Evolutionary conservation across 345 rosid species (phyloP), one percentile per base, ranked within the genome.

Genomic region (Aquilaria yunnanensis): DNA sequence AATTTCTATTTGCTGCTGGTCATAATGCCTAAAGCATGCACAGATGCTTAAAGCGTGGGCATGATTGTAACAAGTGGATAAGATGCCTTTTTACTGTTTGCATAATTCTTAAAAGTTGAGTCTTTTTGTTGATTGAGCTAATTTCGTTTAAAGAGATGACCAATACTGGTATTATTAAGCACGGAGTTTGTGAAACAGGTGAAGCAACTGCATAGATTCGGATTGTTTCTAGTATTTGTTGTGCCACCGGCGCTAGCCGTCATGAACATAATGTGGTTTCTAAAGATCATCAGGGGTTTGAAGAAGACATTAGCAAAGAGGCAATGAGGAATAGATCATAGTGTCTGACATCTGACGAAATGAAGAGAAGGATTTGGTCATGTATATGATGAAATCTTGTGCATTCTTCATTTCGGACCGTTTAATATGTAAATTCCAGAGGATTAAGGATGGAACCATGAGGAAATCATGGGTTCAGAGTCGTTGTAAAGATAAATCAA

Each of bases 261-360:
- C 30, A 77, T 83, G 85, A 83, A 83, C 78, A 61, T 79, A 60
- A 68, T 78, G 67, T 83, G 85, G 89, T 81, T 83, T 63, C 68
- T 74, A 64, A 83, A 83, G 80, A 83, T 83, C 56, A 56, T 81
- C 62, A 75, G 50, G 82, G 89, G 89, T 52, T 50, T 83, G 72
- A 72, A 59, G 74, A 81, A 83, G 74, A 81, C 82, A 47, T 57
- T 83, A 71, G 69, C 85, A 14, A 83, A 81, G 77, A 71, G 77
- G 66, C 80, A 78, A 56, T 75, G 72, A 75, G 51, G 32, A 50
- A 47, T 7, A 56, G 16, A 31, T 56, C 2, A 51, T 11, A 14
- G 12, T 49, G 6, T 31, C 47, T 47, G 54, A 47, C 47, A 31
- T 37, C 31, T 0, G 11, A 34, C 2, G 66, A 13, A 53, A 48